These are phyloP conservation scores for Trametes elegans DNA, from an alignment of 768 basidiomycete genomes.

Conservation along the genomic window DNA sequence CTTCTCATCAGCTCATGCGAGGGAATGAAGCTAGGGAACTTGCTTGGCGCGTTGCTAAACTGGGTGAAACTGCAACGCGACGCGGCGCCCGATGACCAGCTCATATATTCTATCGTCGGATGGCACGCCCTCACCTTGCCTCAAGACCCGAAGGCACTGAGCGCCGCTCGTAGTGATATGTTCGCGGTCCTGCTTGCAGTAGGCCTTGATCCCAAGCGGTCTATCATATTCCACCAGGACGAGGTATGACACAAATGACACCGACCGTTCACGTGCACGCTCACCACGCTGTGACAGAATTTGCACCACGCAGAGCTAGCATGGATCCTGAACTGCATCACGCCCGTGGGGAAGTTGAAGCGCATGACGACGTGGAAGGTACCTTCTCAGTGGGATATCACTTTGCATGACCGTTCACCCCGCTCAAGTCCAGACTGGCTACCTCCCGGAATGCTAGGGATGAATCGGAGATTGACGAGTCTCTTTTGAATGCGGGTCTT, in stretches of 20 bases:
- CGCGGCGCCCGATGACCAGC: constrained; percentile 53
- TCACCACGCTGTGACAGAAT: constrained; percentile 47
- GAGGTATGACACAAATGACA: constrained; percentile 55
- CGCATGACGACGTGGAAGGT: constrained; percentile 99
- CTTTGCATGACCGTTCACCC: not conserved
- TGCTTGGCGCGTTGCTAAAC: constrained; percentile 85
- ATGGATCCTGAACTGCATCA: constrained; percentile 87
- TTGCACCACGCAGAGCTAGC: constrained; percentile 81
- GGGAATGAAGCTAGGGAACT: constrained; percentile 77
- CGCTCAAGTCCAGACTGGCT: constrained; percentile 66
- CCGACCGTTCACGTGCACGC: not conserved
- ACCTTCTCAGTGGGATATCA: constrained; percentile 10
- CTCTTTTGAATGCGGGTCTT: constrained; percentile 77
- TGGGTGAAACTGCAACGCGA: constrained; percentile 81
- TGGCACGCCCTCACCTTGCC: constrained; percentile 94
- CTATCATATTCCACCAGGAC: constrained; percentile 84
- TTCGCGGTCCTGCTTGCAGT: constrained; percentile 81
- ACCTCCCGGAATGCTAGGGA: constrained; percentile 69
- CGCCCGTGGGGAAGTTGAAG: constrained; percentile 76
- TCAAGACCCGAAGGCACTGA: constrained; percentile 69
- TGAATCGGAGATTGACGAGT: constrained; percentile 79
- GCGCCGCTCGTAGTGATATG: constrained; percentile 66
- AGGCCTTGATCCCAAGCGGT: constrained; percentile 76
- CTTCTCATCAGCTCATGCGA: not conserved
- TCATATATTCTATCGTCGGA: constrained; percentile 88